A percentile compares a stretch with the other conserved stretches of the same genome.
Conservation (phyloP, 2,329 filamentous ascomycete genomes). For the Trichoderma brevicompactum region DNA sequence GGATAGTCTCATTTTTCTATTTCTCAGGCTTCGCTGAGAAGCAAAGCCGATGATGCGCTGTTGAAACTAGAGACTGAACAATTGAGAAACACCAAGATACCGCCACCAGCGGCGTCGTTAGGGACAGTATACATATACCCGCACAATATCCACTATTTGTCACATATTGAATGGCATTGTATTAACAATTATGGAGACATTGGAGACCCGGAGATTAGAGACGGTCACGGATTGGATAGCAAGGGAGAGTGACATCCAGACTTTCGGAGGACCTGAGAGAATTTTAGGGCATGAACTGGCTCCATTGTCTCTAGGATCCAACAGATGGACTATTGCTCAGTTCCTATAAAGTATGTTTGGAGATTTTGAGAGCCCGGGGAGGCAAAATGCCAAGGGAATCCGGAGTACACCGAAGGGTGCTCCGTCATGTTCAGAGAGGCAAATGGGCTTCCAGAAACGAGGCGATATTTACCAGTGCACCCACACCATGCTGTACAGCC, state of each 20-base stretch:
- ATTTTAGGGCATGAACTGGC: constrained; percentile 4
- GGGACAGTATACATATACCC: constrained; percentile 11
- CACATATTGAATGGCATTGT: not conserved
- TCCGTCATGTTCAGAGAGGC: constrained; percentile 1
- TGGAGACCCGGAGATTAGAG: constrained; percentile 17
- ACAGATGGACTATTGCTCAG: not conserved
- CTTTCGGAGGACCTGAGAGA: not conserved
- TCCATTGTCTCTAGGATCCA: constrained; percentile 3
- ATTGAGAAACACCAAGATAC: not conserved
- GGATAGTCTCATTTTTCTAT: not conserved
- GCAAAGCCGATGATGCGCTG: not conserved
- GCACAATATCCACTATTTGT: constrained; percentile 1
- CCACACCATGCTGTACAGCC: constrained; percentile 2
- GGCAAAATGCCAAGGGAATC: not conserved
- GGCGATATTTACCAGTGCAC: not conserved
- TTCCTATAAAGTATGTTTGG: not conserved
- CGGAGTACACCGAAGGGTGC: not conserved
- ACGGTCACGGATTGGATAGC: constrained; percentile 5
- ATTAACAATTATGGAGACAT: constrained; percentile 9
- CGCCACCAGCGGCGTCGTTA: not conserved
- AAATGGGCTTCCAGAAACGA: not conserved
- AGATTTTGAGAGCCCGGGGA: not conserved
- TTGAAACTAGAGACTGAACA: not conserved
- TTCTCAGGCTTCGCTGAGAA: not conserved
- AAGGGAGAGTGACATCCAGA: constrained; percentile 7